Conservation (phyloP, 2,329 filamentous ascomycete genomes). For the Venturia aucupariae region DNA sequence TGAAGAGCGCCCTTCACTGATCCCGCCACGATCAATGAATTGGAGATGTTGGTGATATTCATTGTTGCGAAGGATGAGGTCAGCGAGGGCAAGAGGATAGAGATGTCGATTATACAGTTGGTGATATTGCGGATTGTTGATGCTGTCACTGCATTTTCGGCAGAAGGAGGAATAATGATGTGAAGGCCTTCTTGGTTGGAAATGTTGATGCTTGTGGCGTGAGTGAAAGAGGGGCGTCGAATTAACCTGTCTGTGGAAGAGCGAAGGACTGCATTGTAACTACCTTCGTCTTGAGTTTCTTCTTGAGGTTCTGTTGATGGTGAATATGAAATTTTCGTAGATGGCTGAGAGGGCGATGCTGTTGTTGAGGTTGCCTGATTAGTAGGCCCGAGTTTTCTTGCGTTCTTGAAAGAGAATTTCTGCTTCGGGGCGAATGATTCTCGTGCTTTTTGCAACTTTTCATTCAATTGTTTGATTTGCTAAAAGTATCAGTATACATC, state of each 20-base stretch:
- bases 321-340: slow-evolving; percentile 26
- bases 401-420: slow-evolving; percentile 73
- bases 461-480: slow-evolving; percentile 71
- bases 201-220: slow-evolving; percentile 51
- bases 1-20: slow-evolving; percentile 73
- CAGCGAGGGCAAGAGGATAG: background rate
- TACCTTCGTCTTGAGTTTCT: background rate
- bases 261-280: background rate
- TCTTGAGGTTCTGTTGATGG: slow-evolving; percentile 16
- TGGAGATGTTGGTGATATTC: slow-evolving; percentile 58
- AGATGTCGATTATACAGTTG: slow-evolving; percentile 7
- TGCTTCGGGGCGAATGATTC: slow-evolving; percentile 61
- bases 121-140: slow-evolving; percentile 39
- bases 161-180: slow-evolving; percentile 66
- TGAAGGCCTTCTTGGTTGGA: slow-evolving; percentile 58
- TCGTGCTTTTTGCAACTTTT: slow-evolving; percentile 64
- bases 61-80: slow-evolving; percentile 53
- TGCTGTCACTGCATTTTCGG: slow-evolving; percentile 61
- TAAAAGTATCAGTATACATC: slow-evolving; percentile 25
- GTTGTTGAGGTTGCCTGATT: slow-evolving; percentile 40
- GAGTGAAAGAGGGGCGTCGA: slow-evolving; percentile 47
- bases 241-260: slow-evolving; percentile 7
- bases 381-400: slow-evolving; percentile 45
- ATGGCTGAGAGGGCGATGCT: slow-evolving; percentile 33
- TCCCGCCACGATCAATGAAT: slow-evolving; percentile 68